Evolutionary conservation across 257 asterid species (phyloP).

Genomic region (Solanum tarijense): DNA sequence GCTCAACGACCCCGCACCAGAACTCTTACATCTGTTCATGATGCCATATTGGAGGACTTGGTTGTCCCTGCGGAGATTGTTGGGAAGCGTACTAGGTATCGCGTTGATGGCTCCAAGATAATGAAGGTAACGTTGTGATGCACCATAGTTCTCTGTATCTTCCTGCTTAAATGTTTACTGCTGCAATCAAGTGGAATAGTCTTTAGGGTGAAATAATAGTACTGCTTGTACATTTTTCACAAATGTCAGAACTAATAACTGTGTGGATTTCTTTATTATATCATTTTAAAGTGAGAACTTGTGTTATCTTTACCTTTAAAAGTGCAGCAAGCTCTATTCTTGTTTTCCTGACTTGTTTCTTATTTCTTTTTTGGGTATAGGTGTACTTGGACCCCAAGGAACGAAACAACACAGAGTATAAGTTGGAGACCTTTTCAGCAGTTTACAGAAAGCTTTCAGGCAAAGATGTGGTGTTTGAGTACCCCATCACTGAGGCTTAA

Average conservation of each 20-base stretch:
- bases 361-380: background rate
- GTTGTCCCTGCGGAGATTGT: slow-evolving; percentile 70
- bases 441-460: slow-evolving; percentile 44
- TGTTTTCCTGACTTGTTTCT: background rate
- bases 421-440: slow-evolving; percentile 33
- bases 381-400: slow-evolving; percentile 7
- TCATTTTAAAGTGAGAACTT: background rate
- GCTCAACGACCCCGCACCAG: slow-evolving; percentile 57
- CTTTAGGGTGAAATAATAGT: background rate
- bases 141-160: background rate
- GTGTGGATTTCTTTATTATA: background rate
- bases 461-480: slow-evolving; percentile 38
- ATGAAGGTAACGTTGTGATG: slow-evolving; percentile 36
- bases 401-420: slow-evolving; percentile 4
- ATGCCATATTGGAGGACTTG: slow-evolving; percentile 61
- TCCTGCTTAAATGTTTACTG: background rate
- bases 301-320: background rate
- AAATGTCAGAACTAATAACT: background rate
- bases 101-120: slow-evolving; percentile 63
- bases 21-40: slow-evolving; percentile 69
- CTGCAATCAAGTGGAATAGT: background rate
- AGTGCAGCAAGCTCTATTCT: background rate
- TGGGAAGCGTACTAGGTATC: slow-evolving; percentile 52
- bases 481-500: slow-evolving; percentile 15
- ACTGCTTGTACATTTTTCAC: background rate